Evolutionary conservation across 805 yeast species (phyloP), one percentile per base, ranked within the genome.

Genomic region (Lipomyces anomalus): DNA sequence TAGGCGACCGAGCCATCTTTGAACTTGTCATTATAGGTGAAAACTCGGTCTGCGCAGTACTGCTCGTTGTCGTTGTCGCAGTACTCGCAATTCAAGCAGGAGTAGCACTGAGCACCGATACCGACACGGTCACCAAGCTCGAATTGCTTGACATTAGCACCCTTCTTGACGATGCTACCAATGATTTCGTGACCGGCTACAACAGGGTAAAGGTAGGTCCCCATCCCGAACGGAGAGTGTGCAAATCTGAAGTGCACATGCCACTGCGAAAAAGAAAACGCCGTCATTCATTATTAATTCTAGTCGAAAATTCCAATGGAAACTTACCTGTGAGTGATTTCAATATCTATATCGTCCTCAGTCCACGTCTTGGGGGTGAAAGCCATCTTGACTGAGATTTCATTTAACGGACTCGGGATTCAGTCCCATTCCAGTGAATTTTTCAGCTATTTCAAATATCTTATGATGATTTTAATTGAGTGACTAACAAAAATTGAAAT

Each of bases 61-160:
- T 67, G 71, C 55, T 80, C 82, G 60, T 79, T 72, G 55, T 69
- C 71, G 32, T 59, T 51, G 20, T 69, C 61, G 71, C 88, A 85
- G 58, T 78, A 70, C 39, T 69, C 58, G 67, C 94, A 85, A 16
- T 74, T 68, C 44, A 71, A 63, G 67, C 94, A 84, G 32, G 83
- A 68, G 47, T 66, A 68, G 22, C 73, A 69, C 59, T 76, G 80
- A 22, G 92, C 90, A 56, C 95, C 95, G 40, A 83, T 74, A 46
- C 90, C 95, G 22, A 83, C 92, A 53, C 86, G 71, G 54, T 85
- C 81, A 44, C 94, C 95, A 17, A 80, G 61, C 60, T 71, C 67
- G 65, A 71, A 43, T 50, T 68, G 66, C 9, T 61, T 56, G 6
- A 53, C 83, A 78, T 73, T 67, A n/a, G 69, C 55, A 43, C 92